phyloP scores from a whole-genome alignment of 192 early-diverging fungal genomes.

The Coemansia sp. region DNA sequence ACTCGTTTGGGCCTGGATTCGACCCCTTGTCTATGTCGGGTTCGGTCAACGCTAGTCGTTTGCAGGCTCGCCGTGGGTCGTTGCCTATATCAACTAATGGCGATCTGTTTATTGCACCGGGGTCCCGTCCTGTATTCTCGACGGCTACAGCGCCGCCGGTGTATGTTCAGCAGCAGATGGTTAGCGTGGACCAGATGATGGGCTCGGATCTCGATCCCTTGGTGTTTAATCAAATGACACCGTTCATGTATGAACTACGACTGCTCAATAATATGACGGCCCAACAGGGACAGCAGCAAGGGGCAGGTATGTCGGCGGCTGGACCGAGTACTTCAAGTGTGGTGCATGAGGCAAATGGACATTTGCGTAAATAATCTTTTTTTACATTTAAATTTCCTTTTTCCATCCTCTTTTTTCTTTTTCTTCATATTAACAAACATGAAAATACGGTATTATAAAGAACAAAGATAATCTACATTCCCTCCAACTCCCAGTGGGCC shows the following conservation, averaged over 20 bases:
- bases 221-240: conserved; percentile 57
- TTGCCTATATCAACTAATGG: conserved; percentile 48
- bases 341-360: conserved; percentile 6
- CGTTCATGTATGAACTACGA: conserved; percentile 55
- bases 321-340: conserved; percentile 10
- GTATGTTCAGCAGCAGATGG: conserved; percentile 9
- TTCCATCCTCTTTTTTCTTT: too few relatives aligned
- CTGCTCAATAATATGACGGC: conserved; percentile 26
- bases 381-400: neutral
- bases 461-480: too few relatives aligned
- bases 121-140: conserved; percentile 18
- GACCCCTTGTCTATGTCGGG: conserved; percentile 15
- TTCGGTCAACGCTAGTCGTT: conserved; percentile 14
- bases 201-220: conserved; percentile 46
- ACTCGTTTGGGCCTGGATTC: conserved; percentile 17
- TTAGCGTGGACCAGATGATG: conserved; percentile 17
- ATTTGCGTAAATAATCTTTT: conserved; percentile 3
- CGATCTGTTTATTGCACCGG: conserved; percentile 49
- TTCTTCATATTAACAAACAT: too few relatives aligned
- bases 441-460: too few relatives aligned
- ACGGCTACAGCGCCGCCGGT: conserved; percentile 14
- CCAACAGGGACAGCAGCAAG: conserved; percentile 4
- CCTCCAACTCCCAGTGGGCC: too few relatives aligned
- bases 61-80: conserved; percentile 40
- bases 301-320: conserved; percentile 1